Conservation (phyloP, 257 asterid species). For the Voacanga thouarsii region DNA sequence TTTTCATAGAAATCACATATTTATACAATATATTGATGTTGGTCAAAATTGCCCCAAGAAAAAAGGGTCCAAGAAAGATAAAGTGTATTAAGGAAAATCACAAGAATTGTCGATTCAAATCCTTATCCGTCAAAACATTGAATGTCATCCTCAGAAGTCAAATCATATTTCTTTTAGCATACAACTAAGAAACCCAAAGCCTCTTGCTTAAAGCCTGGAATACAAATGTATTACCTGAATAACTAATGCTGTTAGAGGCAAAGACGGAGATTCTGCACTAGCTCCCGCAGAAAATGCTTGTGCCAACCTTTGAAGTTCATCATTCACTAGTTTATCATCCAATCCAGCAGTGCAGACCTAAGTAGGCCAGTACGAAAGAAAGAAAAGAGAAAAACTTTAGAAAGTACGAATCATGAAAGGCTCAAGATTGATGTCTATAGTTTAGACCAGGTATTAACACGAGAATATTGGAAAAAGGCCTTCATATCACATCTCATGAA, state of each 20-base stretch:
- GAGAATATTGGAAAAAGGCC: not conserved
- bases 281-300: conserved; percentile 67
- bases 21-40: not conserved
- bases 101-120: not conserved
- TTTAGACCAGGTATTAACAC: not conserved
- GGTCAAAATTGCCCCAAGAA: too few species aligned
- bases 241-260: conserved; percentile 76
- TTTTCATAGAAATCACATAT: not conserved
- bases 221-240: conserved; percentile 56
- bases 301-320: conserved; percentile 64
- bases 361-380: conserved; percentile 6
- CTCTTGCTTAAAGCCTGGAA: not conserved
- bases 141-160: not conserved
- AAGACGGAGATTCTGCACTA: conserved; percentile 47
- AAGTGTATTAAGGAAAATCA: not conserved
- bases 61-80: not conserved
- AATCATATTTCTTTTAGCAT: not conserved
- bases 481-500: not conserved
- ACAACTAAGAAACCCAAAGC: not conserved
- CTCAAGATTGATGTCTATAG: not conserved
- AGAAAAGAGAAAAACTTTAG: not conserved
- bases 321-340: conserved; percentile 56
- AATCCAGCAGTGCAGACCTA: conserved; percentile 66
- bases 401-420: not conserved
- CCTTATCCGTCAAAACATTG: not conserved